Conservation (phyloP, 108 stramenopile genomes). For the Asterionellopsis glacialis region DNA sequence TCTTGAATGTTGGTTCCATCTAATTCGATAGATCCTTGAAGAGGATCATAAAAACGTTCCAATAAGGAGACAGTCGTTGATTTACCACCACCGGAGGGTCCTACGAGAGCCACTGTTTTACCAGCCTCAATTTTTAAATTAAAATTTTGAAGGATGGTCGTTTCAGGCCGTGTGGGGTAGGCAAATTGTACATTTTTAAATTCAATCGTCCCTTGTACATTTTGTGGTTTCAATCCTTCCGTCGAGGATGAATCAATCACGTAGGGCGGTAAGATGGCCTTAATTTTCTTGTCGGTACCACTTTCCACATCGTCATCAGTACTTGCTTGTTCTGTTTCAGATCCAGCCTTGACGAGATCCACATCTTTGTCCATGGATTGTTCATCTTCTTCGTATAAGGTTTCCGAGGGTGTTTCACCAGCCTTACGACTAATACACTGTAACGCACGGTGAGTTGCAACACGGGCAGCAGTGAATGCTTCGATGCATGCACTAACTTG, state of each 20-base stretch:
- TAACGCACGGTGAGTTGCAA: constrained; percentile 28
- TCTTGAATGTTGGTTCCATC: constrained; percentile 83
- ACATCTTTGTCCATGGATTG: not conserved
- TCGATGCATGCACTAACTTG: constrained; percentile 32
- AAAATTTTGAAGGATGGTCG: constrained; percentile 32
- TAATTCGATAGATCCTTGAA: constrained; percentile 58
- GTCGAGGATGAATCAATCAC: constrained; percentile 56
- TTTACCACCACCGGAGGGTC: constrained; percentile 74
- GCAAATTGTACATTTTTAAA: constrained; percentile 39
- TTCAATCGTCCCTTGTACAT: constrained; percentile 45
- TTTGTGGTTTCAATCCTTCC: constrained; percentile 49
- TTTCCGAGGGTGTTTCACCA: not conserved
- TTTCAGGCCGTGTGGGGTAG: constrained; percentile 48
- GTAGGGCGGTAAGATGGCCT: constrained; percentile 40
- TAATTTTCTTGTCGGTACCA: constrained; percentile 14
- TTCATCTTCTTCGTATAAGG: too few species aligned
- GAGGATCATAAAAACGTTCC: constrained; percentile 91
- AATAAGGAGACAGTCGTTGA: constrained; percentile 66
- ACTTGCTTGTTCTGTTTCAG: not conserved
- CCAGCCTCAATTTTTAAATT: constrained; percentile 44
- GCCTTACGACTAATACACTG: constrained; percentile 21
- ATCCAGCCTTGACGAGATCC: not conserved
- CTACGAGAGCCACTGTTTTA: constrained; percentile 58
- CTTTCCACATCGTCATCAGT: not conserved
- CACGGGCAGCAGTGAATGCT: constrained; percentile 26